A percentile compares a stretch with the other conserved stretches of the same genome.
These are phyloP conservation scores for Heterotrichella gracilis DNA, from an alignment of 352 stramenopile genomes.

Conservation along the genomic window DNA sequence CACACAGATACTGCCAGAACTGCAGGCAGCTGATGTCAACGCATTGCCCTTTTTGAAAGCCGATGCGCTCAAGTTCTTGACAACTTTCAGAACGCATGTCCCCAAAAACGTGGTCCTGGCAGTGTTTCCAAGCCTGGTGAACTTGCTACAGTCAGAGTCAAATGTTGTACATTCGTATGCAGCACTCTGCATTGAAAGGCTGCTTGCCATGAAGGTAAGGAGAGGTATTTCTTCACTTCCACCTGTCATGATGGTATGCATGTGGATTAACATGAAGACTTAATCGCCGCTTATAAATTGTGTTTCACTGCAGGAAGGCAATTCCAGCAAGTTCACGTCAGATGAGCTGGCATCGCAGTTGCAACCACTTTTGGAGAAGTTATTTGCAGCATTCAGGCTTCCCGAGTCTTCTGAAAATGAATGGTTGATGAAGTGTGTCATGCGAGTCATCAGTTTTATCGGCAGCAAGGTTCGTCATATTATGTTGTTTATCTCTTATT, in stretches of 20 bases:
- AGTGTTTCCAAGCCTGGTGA: constrained; percentile 57
- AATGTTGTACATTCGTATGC: constrained; percentile 92
- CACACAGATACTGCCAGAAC: too few species aligned
- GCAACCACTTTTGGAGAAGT: too few species aligned
- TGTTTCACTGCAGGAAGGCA: not conserved
- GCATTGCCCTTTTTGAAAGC: constrained; percentile 66
- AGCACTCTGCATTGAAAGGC: constrained; percentile 61
- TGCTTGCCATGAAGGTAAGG: constrained; percentile 62
- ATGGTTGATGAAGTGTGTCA: constrained; percentile 15
- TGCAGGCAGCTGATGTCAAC: constrained; percentile 22
- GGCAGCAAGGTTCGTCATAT: too few species aligned
- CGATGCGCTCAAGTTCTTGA: constrained; percentile 86
- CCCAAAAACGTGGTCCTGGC: constrained; percentile 48
- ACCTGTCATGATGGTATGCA: constrained; percentile 15
- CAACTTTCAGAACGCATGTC: constrained; percentile 82
- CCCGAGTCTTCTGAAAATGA: too few species aligned
- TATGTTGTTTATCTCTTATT: too few species aligned
- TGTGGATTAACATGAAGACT: not conserved
- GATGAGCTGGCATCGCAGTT: constrained; percentile 14
- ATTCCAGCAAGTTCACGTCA: not conserved
- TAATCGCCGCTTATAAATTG: not conserved
- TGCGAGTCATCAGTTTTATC: too few species aligned
- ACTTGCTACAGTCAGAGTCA: constrained; percentile 37
- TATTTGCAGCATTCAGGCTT: too few species aligned
- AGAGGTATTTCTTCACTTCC: constrained; percentile 13